Conservation (phyloP, 345 rosid genomes). For the Triadica sebifera region DNA sequence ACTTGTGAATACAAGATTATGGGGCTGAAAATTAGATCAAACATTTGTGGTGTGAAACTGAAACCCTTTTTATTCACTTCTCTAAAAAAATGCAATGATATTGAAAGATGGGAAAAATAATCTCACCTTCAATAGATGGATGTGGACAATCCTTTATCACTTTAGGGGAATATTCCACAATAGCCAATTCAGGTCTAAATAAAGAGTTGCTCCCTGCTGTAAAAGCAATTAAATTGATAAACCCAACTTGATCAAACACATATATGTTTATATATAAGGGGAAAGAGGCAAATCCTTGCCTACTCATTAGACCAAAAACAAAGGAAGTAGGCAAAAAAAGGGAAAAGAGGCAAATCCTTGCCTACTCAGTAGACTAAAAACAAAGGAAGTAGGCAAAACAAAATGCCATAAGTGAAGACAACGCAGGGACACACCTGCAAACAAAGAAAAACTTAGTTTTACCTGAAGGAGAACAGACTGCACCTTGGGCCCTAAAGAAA, state of each 20-base stretch:
- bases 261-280: background rate
- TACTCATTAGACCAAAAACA: conserved; percentile 4
- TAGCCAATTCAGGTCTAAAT: conserved; percentile 49
- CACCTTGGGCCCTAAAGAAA: conserved; percentile 68
- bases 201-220: conserved; percentile 45
- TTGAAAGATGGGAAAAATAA: background rate
- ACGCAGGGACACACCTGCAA: background rate
- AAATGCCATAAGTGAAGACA: background rate
- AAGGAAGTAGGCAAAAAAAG: too few species aligned
- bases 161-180: conserved; percentile 58
- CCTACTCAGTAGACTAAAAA: conserved; percentile 4
- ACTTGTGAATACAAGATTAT: conserved; percentile 14
- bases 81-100: background rate
- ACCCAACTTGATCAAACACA: too few species aligned
- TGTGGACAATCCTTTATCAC: conserved; percentile 28
- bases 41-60: conserved; percentile 23
- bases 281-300: background rate
- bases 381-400: too few species aligned
- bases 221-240: background rate
- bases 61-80: conserved; percentile 19
- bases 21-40: conserved; percentile 14
- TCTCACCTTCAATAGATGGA: conserved; percentile 46
- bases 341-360: background rate
- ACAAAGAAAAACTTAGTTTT: background rate
- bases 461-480: conserved; percentile 57